Conservation (phyloP, 805 yeast genomes). For the Brettanomyces anomalus region DNA sequence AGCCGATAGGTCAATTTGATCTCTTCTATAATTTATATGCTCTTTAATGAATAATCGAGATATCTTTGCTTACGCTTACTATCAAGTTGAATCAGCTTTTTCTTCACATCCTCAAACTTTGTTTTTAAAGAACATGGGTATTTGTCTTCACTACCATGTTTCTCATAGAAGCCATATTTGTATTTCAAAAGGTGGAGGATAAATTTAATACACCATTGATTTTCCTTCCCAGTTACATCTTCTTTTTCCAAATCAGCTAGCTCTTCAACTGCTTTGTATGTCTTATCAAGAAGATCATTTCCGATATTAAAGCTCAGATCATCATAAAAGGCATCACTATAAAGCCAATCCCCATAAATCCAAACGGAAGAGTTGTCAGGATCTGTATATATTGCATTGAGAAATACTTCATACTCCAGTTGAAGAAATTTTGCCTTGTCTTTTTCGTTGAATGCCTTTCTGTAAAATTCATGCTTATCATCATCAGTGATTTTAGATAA, state of each 20-base stretch:
- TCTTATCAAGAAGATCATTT: constrained; percentile 31
- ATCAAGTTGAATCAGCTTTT: constrained; percentile 43
- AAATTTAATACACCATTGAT: constrained; percentile 70
- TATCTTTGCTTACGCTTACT: constrained; percentile 61
- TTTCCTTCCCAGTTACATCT: constrained; percentile 47
- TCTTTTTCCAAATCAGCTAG: constrained; percentile 66
- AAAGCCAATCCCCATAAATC: constrained; percentile 81
- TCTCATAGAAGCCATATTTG: constrained; percentile 11
- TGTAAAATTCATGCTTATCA: constrained; percentile 8
- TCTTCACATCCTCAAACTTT: constrained; percentile 27
- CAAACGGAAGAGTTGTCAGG: constrained; percentile 92
- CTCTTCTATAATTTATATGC: neutral
- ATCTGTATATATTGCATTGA: constrained; percentile 84
- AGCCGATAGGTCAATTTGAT: no score
- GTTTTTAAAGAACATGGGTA: constrained; percentile 4
- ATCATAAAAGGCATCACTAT: constrained; percentile 34
- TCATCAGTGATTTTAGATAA: constrained; percentile 2
- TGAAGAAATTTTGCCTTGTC: constrained; percentile 27
- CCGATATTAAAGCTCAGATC: constrained; percentile 25
- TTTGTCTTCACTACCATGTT: constrained; percentile 8
- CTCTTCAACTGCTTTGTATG: constrained; percentile 44
- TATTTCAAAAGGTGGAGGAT: constrained; percentile 36
- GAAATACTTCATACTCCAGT: constrained; percentile 58
- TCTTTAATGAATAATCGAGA: constrained; percentile 21
- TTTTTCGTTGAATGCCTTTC: constrained; percentile 11